These are phyloP conservation scores for Bruguiera parviflora DNA, from an alignment of 345 rosid genomes.

Conservation along the genomic window DNA sequence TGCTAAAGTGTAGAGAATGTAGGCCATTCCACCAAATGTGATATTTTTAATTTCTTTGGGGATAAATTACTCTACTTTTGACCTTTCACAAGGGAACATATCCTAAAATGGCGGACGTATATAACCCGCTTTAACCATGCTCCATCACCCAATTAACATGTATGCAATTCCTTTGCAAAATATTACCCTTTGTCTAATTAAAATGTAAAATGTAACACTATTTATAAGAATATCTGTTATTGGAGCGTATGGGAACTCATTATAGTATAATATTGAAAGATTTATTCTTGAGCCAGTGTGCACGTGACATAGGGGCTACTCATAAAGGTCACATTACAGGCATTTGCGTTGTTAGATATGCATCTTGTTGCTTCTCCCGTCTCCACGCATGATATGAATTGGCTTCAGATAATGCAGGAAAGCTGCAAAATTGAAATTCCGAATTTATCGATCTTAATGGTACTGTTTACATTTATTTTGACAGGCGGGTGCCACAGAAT, in stretches of 20 bases:
- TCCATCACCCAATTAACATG: neutral
- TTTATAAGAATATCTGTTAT: no score
- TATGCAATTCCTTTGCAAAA: neutral
- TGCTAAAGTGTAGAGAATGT: neutral
- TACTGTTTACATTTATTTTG: neutral
- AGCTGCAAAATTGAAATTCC: neutral
- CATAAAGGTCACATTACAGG: conserved; percentile 4
- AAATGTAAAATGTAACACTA: no score
- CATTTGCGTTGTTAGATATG: neutral
- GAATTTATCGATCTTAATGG: neutral
- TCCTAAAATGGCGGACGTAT: conserved; percentile 29
- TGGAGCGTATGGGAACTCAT: no score
- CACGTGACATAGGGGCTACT: conserved; percentile 31
- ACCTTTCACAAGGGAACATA: conserved; percentile 6
- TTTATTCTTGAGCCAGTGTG: neutral
- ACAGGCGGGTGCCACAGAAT: conserved; percentile 67
- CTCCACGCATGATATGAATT: conserved; percentile 1
- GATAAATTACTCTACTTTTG: no score
- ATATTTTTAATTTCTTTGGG: no score
- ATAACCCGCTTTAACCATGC: conserved; percentile 5
- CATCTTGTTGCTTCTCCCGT: neutral
- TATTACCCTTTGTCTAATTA: conserved; percentile 10
- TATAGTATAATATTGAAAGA: neutral
- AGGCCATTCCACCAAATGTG: conserved; percentile 2
- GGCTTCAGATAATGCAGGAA: neutral